Evolutionary conservation across 257 asterid genomes (phyloP).

Genomic region (Solanum habrochaites): DNA sequence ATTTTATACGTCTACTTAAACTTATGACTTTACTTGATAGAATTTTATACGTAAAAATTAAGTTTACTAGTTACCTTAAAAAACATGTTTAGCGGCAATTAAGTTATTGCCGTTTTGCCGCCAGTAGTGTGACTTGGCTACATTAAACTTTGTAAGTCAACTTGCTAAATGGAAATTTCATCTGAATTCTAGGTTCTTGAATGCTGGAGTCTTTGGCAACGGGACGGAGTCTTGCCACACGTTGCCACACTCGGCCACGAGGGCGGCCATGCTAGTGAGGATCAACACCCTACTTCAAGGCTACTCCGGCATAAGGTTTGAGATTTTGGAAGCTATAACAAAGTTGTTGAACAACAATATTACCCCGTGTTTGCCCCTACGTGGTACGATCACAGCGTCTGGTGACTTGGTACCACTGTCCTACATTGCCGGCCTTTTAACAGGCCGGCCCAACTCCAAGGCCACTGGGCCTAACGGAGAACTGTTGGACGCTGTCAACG

Average conservation of each 20-base stretch:
- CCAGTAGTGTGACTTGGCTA: neutral
- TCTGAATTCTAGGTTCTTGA: constrained; percentile 14
- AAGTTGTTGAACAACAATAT: constrained; percentile 13
- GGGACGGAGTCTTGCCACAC: constrained; percentile 12
- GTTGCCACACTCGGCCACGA: constrained; percentile 10
- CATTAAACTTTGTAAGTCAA: neutral
- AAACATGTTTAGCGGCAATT: too few species aligned
- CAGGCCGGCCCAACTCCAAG: constrained; percentile 13
- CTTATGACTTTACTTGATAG: neutral
- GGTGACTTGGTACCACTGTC: constrained; percentile 19
- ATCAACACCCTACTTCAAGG: constrained; percentile 23
- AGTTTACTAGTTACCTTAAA: neutral
- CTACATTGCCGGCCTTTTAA: constrained; percentile 15
- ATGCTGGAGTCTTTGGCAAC: constrained; percentile 15
- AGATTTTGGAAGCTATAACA: constrained; percentile 18
- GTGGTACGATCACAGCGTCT: constrained; percentile 20
- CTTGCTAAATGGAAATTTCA: neutral
- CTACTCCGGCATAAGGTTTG: constrained; percentile 21
- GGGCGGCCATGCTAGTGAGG: constrained; percentile 22
- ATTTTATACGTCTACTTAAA: neutral
- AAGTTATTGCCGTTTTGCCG: neutral
- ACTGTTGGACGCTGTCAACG: neutral
- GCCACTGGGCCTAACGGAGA: constrained; percentile 15
- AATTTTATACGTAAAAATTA: neutral
- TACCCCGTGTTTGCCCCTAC: constrained; percentile 19